Evolutionary conservation across 2,329 filamentous ascomycete genomes (phyloP).

Genomic region (Leptographium flavum): DNA sequence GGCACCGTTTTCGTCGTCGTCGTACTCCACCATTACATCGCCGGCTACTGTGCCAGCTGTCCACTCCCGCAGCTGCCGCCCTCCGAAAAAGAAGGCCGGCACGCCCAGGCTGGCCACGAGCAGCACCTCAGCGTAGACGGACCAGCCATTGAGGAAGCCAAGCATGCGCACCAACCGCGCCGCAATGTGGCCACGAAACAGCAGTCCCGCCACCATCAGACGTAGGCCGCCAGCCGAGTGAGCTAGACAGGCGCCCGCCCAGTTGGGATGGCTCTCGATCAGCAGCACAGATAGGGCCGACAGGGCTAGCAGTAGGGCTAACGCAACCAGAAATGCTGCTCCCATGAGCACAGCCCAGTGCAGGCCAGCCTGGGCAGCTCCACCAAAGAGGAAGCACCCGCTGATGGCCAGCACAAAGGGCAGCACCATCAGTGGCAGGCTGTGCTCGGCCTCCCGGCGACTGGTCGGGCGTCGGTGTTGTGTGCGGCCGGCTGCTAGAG

Average conservation of each 20-base stretch:
- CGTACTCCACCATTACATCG: not conserved
- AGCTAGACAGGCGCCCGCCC: slow-evolving; percentile 19
- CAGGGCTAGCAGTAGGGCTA: slow-evolving; percentile 16
- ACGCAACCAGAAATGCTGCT: slow-evolving; percentile 16
- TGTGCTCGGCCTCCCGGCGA: slow-evolving; percentile 19
- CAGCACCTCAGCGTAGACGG: slow-evolving; percentile 18
- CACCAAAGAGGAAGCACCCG: slow-evolving; percentile 19
- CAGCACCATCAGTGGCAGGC: slow-evolving; percentile 17
- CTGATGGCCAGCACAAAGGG: slow-evolving; percentile 16
- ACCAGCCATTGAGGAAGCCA: too few relatives aligned
- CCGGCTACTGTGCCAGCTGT: slow-evolving; percentile 15
- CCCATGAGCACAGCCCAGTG: slow-evolving; percentile 16
- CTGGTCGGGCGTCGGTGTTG: not conserved
- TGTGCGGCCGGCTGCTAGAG: too few relatives aligned
- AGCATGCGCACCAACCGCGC: too few relatives aligned
- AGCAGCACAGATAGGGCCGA: slow-evolving; percentile 18
- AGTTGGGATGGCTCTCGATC: slow-evolving; percentile 20
- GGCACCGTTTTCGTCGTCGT: not conserved
- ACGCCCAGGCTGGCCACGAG: slow-evolving; percentile 17
- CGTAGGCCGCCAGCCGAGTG: slow-evolving; percentile 19
- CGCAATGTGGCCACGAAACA: slow-evolving; percentile 16
- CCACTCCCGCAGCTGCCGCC: slow-evolving; percentile 15
- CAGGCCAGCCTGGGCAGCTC: slow-evolving; percentile 13
- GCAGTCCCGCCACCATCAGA: slow-evolving; percentile 17
- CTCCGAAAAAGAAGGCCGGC: slow-evolving; percentile 16